Conservation (phyloP, 73 alveolate genomes). For the Paramecium tetraurelia region DNA sequence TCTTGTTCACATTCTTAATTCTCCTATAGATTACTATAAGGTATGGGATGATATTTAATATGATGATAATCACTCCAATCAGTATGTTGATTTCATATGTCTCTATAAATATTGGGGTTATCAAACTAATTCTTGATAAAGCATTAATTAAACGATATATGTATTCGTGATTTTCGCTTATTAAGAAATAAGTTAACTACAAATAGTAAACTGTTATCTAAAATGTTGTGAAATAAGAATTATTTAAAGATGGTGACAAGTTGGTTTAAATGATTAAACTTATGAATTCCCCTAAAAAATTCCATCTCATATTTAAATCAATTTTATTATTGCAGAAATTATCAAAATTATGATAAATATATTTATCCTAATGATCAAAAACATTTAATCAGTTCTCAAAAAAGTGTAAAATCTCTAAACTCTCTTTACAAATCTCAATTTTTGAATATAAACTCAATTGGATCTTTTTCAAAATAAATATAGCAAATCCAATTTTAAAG, state of each 20-base stretch:
- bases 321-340: background rate
- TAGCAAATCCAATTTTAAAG: too few relatives aligned
- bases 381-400: background rate
- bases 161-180: constrained; percentile 8
- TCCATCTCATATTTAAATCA: background rate
- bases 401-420: background rate
- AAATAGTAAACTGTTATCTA: background rate
- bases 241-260: background rate
- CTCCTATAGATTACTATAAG: background rate
- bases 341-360: background rate
- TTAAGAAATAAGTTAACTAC: background rate
- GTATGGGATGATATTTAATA: background rate
- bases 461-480: too few relatives aligned
- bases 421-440: background rate
- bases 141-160: constrained; percentile 3
- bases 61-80: background rate
- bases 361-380: background rate
- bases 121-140: background rate
- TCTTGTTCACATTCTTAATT: background rate
- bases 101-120: constrained; percentile 1
- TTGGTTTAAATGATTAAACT: background rate
- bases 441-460: too few relatives aligned
- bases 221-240: background rate
- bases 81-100: background rate
- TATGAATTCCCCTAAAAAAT: background rate